Evolutionary conservation across 805 yeast species (phyloP), one percentile per base, ranked within the genome.

Genomic region (Clavispora asparagi): DNA sequence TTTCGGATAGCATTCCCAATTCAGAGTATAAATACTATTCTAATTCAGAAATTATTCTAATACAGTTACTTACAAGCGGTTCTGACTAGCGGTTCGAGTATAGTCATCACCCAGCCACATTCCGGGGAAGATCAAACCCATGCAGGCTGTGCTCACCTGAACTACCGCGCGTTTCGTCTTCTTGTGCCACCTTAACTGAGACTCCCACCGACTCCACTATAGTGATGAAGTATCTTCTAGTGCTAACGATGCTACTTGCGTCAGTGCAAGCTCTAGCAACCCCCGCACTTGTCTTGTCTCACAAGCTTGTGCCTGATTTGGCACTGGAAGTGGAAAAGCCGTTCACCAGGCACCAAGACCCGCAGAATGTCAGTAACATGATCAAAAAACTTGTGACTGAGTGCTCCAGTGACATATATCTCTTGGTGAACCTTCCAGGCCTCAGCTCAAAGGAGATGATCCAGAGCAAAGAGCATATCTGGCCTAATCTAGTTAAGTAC

Each of bases 401-500:
- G 42, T 71, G 76, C 45, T 58, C 69, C 12, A 62, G 71, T 1
- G 76, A 71, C 47, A 68, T 56, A 33, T 71, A 70, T 45, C 39
- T 71, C 13, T 53, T 71, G 6, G 52, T 71, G 11, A 64, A 70
- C 50, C 63, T 62, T n/a, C 76, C 76, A 1, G 75, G 75, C 9
- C 58, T 71, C 40, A 48, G 46, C 6, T 56, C 50, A 36, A 48
- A 49, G 10, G 75, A 71, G 48, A 26, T 71, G 43, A 58, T 58
- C 5, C 57, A 48, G 26, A 26, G 28, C 1, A 55, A 68, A 31
- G 71, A 70, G 49, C 68, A 62, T 13, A 54, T 59, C 30, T 81
- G 83, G 70, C 71, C 68, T 1, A 69, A 74, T 48, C 51, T 84
- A 5, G 70, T 83, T 47, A 70, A 75, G 37, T 77, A 79, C 56